These are phyloP conservation scores for Nematocida sp. DNA, from an alignment of 371 early-diverging fungal species.

Conservation along the genomic window DNA sequence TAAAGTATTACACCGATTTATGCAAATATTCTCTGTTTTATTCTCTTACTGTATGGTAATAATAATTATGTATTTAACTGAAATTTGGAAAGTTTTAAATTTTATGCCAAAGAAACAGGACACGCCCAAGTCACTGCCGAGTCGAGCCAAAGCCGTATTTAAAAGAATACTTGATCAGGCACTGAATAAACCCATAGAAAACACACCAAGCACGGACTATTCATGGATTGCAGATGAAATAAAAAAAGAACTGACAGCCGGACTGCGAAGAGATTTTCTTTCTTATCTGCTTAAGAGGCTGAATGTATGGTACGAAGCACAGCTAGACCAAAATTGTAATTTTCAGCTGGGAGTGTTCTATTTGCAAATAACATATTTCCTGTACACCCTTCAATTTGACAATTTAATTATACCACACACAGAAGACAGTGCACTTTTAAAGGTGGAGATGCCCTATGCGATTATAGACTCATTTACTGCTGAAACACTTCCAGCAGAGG, in stretches of 20 bases:
- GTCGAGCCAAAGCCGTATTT: neutral
- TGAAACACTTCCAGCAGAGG: conserved; percentile 8
- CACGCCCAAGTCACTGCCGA: neutral
- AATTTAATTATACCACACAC: neutral
- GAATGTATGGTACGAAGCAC: conserved; percentile 30
- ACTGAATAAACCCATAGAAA: neutral
- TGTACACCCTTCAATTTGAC: conserved; percentile 48
- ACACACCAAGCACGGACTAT: conserved; percentile 9
- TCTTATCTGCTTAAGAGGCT: neutral
- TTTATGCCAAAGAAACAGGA: conserved; percentile 12
- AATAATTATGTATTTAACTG: neutral
- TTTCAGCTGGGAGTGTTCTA: conserved; percentile 2
- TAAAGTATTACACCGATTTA: no score
- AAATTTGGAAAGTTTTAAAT: conserved; percentile 12
- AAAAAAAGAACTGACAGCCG: conserved; percentile 1
- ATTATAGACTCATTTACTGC: conserved; percentile 1
- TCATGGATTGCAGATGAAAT: conserved; percentile 24
- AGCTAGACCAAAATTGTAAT: neutral
- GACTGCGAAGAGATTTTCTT: neutral
- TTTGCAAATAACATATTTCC: conserved; percentile 25
- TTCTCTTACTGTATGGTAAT: no score
- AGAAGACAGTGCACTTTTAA: neutral
- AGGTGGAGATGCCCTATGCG: conserved; percentile 23
- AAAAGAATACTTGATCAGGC: conserved; percentile 28
- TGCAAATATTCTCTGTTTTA: no score